phyloP scores from a whole-genome alignment of 176 grass and related monocot species.

The bread wheat (Triticum aestivum) region DNA sequence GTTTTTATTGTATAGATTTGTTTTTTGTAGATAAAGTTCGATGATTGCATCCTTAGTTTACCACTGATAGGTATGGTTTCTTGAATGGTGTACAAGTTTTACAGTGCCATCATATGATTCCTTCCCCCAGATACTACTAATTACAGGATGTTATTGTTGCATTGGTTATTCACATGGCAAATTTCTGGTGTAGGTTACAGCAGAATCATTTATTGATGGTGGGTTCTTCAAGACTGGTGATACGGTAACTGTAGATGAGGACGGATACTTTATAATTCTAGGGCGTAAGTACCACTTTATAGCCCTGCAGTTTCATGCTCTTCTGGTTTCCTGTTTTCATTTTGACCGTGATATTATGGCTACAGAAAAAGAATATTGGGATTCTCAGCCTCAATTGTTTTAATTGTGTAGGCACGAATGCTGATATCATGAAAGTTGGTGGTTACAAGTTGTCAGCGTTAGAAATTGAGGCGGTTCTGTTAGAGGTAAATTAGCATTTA shows the following conservation, averaged over 20 bases:
- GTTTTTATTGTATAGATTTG: background rate
- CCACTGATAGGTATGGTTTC: background rate
- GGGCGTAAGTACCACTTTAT: constrained; percentile 65
- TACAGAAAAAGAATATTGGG: background rate
- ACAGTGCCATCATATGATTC: background rate
- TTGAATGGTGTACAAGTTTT: background rate
- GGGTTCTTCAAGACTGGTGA: constrained; percentile 97
- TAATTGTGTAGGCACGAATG: constrained; percentile 78
- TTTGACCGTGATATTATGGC: background rate
- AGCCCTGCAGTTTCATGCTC: background rate
- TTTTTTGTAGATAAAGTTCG: background rate
- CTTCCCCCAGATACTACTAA: background rate
- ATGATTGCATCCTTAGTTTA: background rate
- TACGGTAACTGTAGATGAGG: constrained; percentile 80
- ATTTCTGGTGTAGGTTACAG: constrained; percentile 65
- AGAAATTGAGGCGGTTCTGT: constrained; percentile 89
- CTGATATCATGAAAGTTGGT: constrained; percentile 99
- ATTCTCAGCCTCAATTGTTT: constrained; percentile 6
- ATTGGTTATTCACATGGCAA: constrained; percentile 10
- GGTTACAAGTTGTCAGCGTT: constrained; percentile 93
- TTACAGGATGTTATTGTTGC: background rate
- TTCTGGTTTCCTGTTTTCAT: constrained; percentile 33
- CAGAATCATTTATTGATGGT: constrained; percentile 72
- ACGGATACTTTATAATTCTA: constrained; percentile 88
- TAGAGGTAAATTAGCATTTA: constrained; percentile 56